phyloP scores from a whole-genome alignment of 345 rosid species.

The Fremontodendron californicum region DNA sequence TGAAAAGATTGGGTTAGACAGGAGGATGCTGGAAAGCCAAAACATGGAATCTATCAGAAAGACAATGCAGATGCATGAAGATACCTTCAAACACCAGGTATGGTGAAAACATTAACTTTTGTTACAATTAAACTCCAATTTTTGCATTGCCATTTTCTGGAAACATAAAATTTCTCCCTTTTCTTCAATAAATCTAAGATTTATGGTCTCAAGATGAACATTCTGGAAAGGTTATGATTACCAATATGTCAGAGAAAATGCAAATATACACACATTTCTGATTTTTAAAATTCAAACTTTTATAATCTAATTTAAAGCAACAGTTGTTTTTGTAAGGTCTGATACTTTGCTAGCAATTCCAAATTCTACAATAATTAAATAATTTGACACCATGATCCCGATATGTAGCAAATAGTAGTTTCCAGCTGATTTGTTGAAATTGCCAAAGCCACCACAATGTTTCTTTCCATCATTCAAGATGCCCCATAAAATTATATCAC shows the following conservation, averaged over 20 bases:
- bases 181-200: conserved; percentile 26
- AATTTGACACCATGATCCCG: not conserved
- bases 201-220: too few relatives aligned
- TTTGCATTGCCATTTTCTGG: not conserved
- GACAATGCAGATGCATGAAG: conserved; percentile 85
- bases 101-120: not conserved
- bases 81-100: conserved; percentile 68
- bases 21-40: conserved; percentile 39
- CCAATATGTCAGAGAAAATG: too few relatives aligned
- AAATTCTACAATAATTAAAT: not conserved
- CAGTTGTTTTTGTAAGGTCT: too few relatives aligned
- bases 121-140: not conserved
- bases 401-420: not conserved
- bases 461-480: not conserved
- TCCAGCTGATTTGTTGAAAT: too few relatives aligned
- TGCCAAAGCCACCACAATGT: too few relatives aligned
- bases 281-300: too few relatives aligned
- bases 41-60: conserved; percentile 52
- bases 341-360: conserved; percentile 24
- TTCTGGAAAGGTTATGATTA: too few relatives aligned
- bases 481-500: not conserved
- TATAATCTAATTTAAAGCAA: too few relatives aligned
- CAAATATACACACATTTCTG: too few relatives aligned
- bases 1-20: conserved; percentile 15
- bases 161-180: not conserved